Percentiles rank a stretch among this genome's conserved stretches.
phyloP scores from a whole-genome alignment of 768 basidiomycete species.

The Pholiota conissans region DNA sequence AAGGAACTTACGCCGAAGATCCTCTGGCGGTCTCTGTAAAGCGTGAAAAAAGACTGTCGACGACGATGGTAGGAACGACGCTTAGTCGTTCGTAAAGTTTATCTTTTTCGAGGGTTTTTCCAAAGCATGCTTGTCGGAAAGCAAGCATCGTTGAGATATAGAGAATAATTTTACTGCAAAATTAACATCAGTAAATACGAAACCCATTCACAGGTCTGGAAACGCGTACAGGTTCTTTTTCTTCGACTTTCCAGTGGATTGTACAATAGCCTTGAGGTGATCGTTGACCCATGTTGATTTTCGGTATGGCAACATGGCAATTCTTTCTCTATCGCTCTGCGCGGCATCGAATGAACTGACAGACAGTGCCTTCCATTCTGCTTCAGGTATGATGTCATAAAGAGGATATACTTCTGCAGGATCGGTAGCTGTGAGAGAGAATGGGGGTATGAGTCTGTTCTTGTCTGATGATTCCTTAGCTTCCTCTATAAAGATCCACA shows the following conservation, averaged over 20 bases:
- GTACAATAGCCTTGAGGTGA: conserved; percentile 50
- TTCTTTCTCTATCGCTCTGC: conserved; percentile 44
- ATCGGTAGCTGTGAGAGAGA: conserved; percentile 62
- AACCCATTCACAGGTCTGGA: too few relatives aligned
- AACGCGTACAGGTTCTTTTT: conserved; percentile 65
- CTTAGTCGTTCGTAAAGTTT: conserved; percentile 56
- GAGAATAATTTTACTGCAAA: conserved; percentile 64
- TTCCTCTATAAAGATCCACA: conserved; percentile 47
- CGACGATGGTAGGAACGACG: conserved; percentile 57
- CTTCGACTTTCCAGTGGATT: conserved; percentile 51
- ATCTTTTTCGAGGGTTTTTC: conserved; percentile 45
- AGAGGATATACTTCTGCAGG: conserved; percentile 76
- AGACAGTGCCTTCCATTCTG: conserved; percentile 76
- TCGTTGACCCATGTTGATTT: conserved; percentile 71
- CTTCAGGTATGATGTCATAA: conserved; percentile 75
- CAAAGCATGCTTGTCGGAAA: conserved; percentile 51
- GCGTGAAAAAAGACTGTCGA: conserved; percentile 73
- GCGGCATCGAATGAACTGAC: conserved; percentile 56
- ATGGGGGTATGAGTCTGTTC: conserved; percentile 75
- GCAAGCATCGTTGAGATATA: conserved; percentile 84
- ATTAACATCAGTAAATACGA: conserved; percentile 24
- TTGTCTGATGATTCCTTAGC: conserved; percentile 63
- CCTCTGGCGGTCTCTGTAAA: conserved; percentile 80
- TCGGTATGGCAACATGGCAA: conserved; percentile 58
- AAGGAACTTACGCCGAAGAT: conserved; percentile 57